A percentile compares a stretch with the other conserved stretches of the same genome.
Evolutionary conservation across 768 basidiomycete genomes (phyloP).

Genomic region (Boletus subcaerulescens): DNA sequence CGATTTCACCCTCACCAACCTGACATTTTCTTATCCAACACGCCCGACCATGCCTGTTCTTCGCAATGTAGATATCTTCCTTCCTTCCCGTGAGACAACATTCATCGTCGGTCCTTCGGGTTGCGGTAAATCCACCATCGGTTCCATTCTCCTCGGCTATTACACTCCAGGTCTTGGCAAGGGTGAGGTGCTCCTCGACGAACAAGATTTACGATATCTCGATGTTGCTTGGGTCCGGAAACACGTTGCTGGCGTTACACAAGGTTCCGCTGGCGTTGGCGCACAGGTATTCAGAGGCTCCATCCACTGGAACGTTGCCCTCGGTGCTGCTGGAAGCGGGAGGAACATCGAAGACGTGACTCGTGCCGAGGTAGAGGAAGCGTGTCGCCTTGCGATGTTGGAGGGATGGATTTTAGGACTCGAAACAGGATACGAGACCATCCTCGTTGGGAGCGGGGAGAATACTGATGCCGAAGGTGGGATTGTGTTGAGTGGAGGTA

Average conservation of each 20-base stretch:
- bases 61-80: conserved; percentile 56
- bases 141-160: conserved; percentile 63
- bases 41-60: conserved; percentile 62
- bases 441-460: conserved; percentile 47
- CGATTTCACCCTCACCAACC: conserved; percentile 58
- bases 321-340: conserved; percentile 57
- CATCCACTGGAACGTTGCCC: conserved; percentile 83
- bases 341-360: conserved; percentile 50
- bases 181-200: conserved; percentile 78
- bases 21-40: conserved; percentile 73
- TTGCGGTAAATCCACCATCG: conserved; percentile 73
- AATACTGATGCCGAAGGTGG: conserved; percentile 46
- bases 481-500: conserved; percentile 83
- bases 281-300: conserved; percentile 65
- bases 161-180: conserved; percentile 53
- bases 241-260: conserved; percentile 74
- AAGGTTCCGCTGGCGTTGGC: conserved; percentile 55
- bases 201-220: conserved; percentile 73
- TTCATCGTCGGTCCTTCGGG: conserved; percentile 81
- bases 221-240: conserved; percentile 65
- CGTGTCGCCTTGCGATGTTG: conserved; percentile 80
- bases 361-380: conserved; percentile 70
- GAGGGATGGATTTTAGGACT: conserved; percentile 84
- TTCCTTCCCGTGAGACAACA: conserved; percentile 70
- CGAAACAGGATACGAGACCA: conserved; percentile 87